These are phyloP conservation scores for Boletellus ananiceps DNA, from an alignment of 768 basidiomycete species.

Conservation along the genomic window DNA sequence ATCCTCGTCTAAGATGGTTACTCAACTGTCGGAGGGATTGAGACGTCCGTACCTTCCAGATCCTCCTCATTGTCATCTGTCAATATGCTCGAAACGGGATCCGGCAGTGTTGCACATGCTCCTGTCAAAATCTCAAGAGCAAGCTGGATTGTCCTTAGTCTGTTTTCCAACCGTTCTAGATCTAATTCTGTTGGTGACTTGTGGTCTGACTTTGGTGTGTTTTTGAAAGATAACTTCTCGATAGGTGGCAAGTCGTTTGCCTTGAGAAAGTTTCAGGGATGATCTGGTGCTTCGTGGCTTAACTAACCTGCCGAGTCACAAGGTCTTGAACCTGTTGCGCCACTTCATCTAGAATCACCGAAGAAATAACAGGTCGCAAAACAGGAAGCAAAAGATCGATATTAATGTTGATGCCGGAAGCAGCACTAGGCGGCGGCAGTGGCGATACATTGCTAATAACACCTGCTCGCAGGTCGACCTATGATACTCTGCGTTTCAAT, in stretches of 20 bases:
- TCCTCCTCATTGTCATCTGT: constrained; percentile 32
- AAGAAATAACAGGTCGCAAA: constrained; percentile 60
- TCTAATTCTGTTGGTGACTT: constrained; percentile 63
- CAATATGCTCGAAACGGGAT: constrained; percentile 48
- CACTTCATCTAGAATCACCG: constrained; percentile 49
- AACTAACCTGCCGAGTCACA: constrained; percentile 46
- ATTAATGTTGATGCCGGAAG: constrained; percentile 63
- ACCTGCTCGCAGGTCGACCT: constrained; percentile 38
- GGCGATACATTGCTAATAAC: constrained; percentile 76
- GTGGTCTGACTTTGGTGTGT: constrained; percentile 73
- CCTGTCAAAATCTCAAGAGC: constrained; percentile 88
- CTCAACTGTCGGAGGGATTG: constrained; percentile 17
- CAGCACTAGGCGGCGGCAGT: constrained; percentile 61
- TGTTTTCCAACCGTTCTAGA: constrained; percentile 68
- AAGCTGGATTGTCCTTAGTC: constrained; percentile 69
- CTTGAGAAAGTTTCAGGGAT: constrained; percentile 28
- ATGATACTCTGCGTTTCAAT: not conserved
- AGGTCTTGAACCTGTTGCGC: constrained; percentile 49
- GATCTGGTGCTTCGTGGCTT: not conserved
- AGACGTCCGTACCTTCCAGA: constrained; percentile 31
- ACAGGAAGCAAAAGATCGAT: constrained; percentile 68
- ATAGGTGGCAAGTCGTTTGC: constrained; percentile 44
- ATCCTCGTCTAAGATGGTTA: constrained; percentile 41
- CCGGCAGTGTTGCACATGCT: constrained; percentile 82
- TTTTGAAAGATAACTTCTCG: constrained; percentile 57